Conservation (phyloP, 805 yeast genomes). For the Saccharomycopsis olivae region DNA sequence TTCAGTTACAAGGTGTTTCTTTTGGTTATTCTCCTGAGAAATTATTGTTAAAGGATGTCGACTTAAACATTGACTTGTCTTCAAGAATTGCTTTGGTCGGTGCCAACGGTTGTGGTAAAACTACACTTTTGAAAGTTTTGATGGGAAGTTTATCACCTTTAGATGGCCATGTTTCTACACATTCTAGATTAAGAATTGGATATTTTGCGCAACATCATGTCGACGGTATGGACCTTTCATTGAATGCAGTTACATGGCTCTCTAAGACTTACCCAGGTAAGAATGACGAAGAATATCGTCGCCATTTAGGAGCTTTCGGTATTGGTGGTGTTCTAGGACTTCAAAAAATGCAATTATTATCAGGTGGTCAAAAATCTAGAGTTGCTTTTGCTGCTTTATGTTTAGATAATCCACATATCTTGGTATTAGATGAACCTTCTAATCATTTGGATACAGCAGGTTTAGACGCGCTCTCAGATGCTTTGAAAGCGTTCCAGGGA, state of each 20-base stretch:
- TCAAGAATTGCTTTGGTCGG: slow-evolving; percentile 96
- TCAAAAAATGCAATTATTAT: slow-evolving; percentile 78
- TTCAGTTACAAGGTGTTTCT: slow-evolving; percentile 76
- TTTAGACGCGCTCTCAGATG: slow-evolving; percentile 89
- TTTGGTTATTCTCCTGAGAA: slow-evolving; percentile 71
- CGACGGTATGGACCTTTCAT: slow-evolving; percentile 84
- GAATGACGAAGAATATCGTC: slow-evolving; percentile 92
- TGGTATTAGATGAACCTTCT: slow-evolving; percentile 94
- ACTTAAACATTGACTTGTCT: slow-evolving; percentile 83
- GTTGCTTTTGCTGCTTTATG: slow-evolving; percentile 97
- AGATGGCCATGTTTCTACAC: slow-evolving; percentile 68
- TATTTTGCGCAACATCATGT: slow-evolving; percentile 98
- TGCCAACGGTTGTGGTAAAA: slow-evolving; percentile 99
- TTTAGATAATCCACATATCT: slow-evolving; percentile 78
- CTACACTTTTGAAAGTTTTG: slow-evolving; percentile 79
- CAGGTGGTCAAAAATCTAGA: slow-evolving; percentile 98
- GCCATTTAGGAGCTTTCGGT: slow-evolving; percentile 95
- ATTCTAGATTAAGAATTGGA: slow-evolving; percentile 84
- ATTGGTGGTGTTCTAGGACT: slow-evolving; percentile 90
- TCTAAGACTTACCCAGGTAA: slow-evolving; percentile 82
- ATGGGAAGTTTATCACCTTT: slow-evolving; percentile 70
- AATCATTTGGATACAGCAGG: slow-evolving; percentile 98
- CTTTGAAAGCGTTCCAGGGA: slow-evolving; percentile 80
- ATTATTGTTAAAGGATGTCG: slow-evolving; percentile 64
- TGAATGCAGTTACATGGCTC: slow-evolving; percentile 93